phyloP scores from a whole-genome alignment of 768 basidiomycete species.

The Amanita rubescens region DNA sequence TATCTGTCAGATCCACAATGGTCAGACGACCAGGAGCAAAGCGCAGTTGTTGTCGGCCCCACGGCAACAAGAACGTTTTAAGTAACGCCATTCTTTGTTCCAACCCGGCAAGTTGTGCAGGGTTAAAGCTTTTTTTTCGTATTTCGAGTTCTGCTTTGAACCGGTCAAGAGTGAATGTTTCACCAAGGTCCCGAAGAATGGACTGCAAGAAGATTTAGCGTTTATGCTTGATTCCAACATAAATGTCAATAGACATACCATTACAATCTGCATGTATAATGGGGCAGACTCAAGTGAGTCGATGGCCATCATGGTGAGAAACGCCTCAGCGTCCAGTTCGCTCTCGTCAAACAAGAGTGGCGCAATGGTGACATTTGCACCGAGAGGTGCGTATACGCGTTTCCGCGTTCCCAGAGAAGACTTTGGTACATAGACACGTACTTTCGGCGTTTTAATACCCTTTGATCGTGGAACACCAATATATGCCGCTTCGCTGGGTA shows the following conservation, averaged over 20 bases:
- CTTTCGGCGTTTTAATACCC: constrained; percentile 23
- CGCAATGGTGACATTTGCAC: constrained; percentile 40
- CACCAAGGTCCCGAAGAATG: constrained; percentile 57
- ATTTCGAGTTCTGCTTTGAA: constrained; percentile 42
- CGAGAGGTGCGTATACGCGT: constrained; percentile 47
- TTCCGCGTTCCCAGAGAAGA: constrained; percentile 57
- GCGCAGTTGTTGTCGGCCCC: constrained; percentile 17
- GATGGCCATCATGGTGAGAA: constrained; percentile 71
- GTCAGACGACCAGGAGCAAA: constrained; percentile 55
- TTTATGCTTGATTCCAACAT: neutral
- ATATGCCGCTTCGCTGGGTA: constrained; percentile 65
- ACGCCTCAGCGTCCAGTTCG: constrained; percentile 62
- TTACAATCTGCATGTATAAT: constrained; percentile 59
- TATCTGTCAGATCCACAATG: constrained; percentile 65
- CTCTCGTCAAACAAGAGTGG: constrained; percentile 47
- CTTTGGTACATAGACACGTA: constrained; percentile 51
- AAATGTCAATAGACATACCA: constrained; percentile 37
- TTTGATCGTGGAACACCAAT: constrained; percentile 30
- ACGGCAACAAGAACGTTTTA: constrained; percentile 44
- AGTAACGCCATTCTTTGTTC: constrained; percentile 60
- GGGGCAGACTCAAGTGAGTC: constrained; percentile 55
- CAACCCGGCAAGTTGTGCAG: constrained; percentile 44
- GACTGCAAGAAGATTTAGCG: constrained; percentile 20
- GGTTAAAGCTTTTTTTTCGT: constrained; percentile 47
- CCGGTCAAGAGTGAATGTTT: constrained; percentile 42